Percentiles rank a stretch among this genome's conserved stretches.
These are phyloP conservation scores for Rhizopus stolonifer DNA, from an alignment of 371 early-diverging fungal species.

Conservation along the genomic window DNA sequence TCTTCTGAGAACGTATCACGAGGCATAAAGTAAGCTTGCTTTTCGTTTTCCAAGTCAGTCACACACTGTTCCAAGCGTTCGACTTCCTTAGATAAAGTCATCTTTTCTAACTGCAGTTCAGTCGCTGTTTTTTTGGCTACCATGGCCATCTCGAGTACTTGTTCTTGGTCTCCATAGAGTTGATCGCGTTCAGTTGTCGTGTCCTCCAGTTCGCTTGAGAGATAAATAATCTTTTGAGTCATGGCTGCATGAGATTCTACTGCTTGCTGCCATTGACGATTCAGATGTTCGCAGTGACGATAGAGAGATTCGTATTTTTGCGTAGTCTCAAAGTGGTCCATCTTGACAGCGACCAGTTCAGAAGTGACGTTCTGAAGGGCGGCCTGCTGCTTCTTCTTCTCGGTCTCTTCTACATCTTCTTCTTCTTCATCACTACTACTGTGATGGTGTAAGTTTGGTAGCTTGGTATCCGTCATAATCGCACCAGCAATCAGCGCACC, in stretches of 20 bases:
- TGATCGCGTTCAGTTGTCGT: conserved; percentile 34
- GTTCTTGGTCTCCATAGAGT: conserved; percentile 35
- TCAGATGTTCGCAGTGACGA: conserved; percentile 35
- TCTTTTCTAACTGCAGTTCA: conserved; percentile 42
- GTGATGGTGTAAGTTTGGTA: background rate
- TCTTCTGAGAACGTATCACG: conserved; percentile 44
- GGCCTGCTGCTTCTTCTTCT: conserved; percentile 3
- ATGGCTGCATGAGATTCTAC: conserved; percentile 16
- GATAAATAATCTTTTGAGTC: conserved; percentile 24
- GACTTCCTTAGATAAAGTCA: conserved; percentile 31
- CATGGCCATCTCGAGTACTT: conserved; percentile 35
- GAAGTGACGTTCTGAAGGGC: conserved; percentile 32
- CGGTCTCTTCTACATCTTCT: conserved; percentile 11
- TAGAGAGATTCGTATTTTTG: conserved; percentile 46
- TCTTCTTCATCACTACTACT: conserved; percentile 6
- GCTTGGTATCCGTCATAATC: background rate
- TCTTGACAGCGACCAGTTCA: conserved; percentile 37
- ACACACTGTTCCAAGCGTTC: conserved; percentile 31
- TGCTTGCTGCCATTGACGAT: conserved; percentile 21
- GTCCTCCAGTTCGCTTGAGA: conserved; percentile 30
- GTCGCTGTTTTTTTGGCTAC: conserved; percentile 39
- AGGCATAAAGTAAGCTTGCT: conserved; percentile 41
- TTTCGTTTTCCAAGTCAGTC: conserved; percentile 37
- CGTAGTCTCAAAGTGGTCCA: conserved; percentile 40
- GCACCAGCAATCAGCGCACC: conserved; percentile 48